phyloP scores from a whole-genome alignment of 805 yeast species.

The Citeromyces nyonsensis region DNA sequence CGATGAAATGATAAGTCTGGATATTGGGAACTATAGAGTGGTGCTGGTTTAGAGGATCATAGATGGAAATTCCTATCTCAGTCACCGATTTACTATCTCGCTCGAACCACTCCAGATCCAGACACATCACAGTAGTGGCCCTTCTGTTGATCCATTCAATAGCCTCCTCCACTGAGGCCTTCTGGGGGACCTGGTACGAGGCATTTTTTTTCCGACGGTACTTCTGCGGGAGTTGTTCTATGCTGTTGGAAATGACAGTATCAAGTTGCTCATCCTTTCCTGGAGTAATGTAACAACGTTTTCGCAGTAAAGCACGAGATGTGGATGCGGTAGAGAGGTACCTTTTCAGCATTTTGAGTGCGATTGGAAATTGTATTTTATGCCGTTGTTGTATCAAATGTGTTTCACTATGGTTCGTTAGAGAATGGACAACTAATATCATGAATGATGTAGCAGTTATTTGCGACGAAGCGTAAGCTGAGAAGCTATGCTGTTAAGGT shows the following conservation, averaged over 20 bases:
- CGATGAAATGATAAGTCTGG: conserved; percentile 11
- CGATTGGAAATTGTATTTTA: too few species aligned
- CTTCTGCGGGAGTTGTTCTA: too few species aligned
- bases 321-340: not conserved
- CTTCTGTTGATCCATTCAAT: conserved; percentile 9
- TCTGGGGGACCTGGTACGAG: too few species aligned
- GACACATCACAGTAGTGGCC: conserved; percentile 8
- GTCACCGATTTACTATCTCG: conserved; percentile 6
- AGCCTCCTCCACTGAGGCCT: conserved; percentile 7
- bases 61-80: conserved; percentile 14
- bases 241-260: too few species aligned
- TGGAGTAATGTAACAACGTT: conserved; percentile 4
- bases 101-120: conserved; percentile 13
- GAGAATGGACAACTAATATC: too few species aligned
- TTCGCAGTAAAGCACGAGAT: conserved; percentile 1
- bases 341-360: not conserved
- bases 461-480: too few species aligned
- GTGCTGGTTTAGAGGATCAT: conserved; percentile 13
- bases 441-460: too few species aligned
- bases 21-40: conserved; percentile 14
- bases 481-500: too few species aligned
- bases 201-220: too few species aligned
- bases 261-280: too few species aligned
- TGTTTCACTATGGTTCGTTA: too few species aligned
- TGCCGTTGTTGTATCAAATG: too few species aligned